Evolutionary conservation across 768 basidiomycete species (phyloP).

Genomic region (Galerina sulciceps): DNA sequence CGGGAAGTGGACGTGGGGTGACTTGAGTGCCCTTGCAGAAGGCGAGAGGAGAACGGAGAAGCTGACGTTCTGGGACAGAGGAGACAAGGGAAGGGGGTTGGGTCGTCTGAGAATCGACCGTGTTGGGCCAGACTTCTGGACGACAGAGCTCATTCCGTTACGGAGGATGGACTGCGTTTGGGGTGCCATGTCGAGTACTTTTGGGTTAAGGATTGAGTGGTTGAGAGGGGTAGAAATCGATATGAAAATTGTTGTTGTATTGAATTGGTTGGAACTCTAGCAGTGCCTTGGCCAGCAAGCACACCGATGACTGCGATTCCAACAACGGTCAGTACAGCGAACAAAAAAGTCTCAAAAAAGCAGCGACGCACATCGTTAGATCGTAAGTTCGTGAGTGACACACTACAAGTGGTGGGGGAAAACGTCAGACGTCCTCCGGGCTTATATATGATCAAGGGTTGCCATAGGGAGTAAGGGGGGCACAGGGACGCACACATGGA

Average conservation of each 20-base stretch:
- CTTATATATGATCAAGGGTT: constrained; percentile 23
- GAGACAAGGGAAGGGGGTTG: constrained; percentile 39
- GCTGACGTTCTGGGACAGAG: constrained; percentile 30
- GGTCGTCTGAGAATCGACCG: constrained; percentile 46
- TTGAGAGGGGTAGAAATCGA: constrained; percentile 12
- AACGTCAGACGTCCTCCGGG: background rate
- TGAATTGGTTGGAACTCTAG: constrained; percentile 33
- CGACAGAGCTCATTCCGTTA: constrained; percentile 34
- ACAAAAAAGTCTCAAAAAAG: background rate
- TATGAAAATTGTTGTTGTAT: constrained; percentile 19
- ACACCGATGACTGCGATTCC: constrained; percentile 32
- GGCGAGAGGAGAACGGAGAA: constrained; percentile 37
- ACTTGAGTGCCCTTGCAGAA: constrained; percentile 27
- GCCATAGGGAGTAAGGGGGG: constrained; percentile 23
- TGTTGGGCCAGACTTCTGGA: constrained; percentile 28
- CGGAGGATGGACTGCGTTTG: constrained; percentile 37
- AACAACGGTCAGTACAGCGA: constrained; percentile 3
- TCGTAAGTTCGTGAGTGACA: constrained; percentile 30
- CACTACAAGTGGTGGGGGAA: constrained; percentile 31
- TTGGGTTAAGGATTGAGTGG: constrained; percentile 8
- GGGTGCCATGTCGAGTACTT: constrained; percentile 38
- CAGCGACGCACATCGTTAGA: constrained; percentile 21
- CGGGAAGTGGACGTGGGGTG: constrained; percentile 69
- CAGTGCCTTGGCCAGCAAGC: constrained; percentile 53
- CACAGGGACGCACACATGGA: constrained; percentile 13